Base-by-base conservation (phyloP, 2,329 filamentous ascomycete genomes). In the Dothideomycetidae sp. region DNA sequence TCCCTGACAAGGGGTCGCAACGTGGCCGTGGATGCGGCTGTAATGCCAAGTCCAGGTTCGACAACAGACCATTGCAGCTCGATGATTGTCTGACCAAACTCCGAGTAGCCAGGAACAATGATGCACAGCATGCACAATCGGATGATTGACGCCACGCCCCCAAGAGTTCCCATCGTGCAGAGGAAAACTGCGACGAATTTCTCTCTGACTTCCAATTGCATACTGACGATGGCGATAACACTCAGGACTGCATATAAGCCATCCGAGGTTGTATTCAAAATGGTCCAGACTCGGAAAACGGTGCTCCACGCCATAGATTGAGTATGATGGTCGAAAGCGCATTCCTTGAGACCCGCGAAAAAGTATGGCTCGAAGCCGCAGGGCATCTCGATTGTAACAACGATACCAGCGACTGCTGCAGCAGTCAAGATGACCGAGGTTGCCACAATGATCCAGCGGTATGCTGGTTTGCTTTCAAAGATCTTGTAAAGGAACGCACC, bases 401-500 rank as follows among this genome's bases (percentile, higher is more conserved):
- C n/a, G n/a, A 26, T 26, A n/a, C 21, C n/a, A 7, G 61, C 49
- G 3, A 61, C 42, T 3, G 66, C 61, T 29, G 66, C 55, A 4
- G 61, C 18, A 3, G 58, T 49, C 3, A 63, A 61, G 7, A 61
- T 52, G 14, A 43, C 45, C 42, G 69, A 60, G n/a, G 67, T 55
- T 9, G 51, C 34, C 43, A 59, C 59, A 29, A 69, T 59, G 33
- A 61, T 55, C 38, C 51, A 48, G 14, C 56, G 52, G 36, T 70
- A 63, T 17, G 52, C 37, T 23, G 48, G 54, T 31, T 57, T 52
- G 18, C 64, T 49, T 1, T 64, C 63, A 29, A 37, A 37, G 12
- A 71, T 54, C 33, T 66, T 62, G 14, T 68, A 59, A 32, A 70
- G 59, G 40, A 69, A 66, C 15, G 66, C 52, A 10, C 56, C 63